Evolutionary conservation across 208 protist species (phyloP).

Genomic region (Crithidia bombi): DNA sequence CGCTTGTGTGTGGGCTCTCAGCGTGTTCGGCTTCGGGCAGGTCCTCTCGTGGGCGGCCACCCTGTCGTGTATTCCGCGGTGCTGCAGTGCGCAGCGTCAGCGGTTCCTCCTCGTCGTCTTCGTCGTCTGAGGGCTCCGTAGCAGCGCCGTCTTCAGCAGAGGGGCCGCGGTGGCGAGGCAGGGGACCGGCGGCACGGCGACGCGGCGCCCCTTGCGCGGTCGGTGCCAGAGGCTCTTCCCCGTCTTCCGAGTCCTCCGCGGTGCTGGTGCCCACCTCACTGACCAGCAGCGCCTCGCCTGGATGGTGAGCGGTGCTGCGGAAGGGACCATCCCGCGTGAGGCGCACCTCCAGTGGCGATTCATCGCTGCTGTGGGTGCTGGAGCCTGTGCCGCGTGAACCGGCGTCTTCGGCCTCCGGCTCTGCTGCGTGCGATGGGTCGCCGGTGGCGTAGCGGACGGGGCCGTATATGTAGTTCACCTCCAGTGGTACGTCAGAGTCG

Average conservation of each 20-base stretch:
- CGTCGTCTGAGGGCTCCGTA: neutral
- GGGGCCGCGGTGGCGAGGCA: neutral
- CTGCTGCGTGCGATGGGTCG: neutral
- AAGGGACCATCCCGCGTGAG: neutral
- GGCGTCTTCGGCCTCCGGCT: constrained; percentile 9
- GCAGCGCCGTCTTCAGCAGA: constrained; percentile 10
- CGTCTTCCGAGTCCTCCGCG: neutral
- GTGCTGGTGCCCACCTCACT: neutral
- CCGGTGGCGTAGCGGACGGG: constrained; percentile 17
- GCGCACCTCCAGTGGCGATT: constrained; percentile 13
- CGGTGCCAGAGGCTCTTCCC: neutral
- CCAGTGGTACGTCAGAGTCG: constrained; percentile 30
- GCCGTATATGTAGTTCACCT: constrained; percentile 21
- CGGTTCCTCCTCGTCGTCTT: neutral
- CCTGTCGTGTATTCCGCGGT: neutral
- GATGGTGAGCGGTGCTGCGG: constrained; percentile 15
- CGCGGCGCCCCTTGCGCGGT: neutral
- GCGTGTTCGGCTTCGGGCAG: neutral
- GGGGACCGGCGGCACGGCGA: neutral
- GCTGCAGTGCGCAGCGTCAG: neutral
- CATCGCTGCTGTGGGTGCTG: constrained; percentile 3
- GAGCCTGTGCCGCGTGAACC: neutral
- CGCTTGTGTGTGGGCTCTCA: neutral
- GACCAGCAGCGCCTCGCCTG: neutral
- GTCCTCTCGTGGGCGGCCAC: neutral